phyloP scores from a whole-genome alignment of 805 yeast species.

The Candida vartiovaarae region DNA sequence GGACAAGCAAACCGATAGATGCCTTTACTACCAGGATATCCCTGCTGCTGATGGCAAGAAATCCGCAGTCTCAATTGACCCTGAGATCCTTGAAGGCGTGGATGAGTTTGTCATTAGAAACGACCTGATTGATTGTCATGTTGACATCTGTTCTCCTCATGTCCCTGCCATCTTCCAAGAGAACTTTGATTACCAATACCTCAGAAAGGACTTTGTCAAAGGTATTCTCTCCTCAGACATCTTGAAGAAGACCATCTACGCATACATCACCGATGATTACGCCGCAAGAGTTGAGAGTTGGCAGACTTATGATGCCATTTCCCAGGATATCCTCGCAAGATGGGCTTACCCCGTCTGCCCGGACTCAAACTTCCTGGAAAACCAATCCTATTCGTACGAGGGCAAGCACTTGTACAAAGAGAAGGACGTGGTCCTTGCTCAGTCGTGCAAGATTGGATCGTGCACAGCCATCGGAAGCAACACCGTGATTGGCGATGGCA shows the following conservation, averaged over 20 bases:
- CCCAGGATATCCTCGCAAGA: conserved; percentile 84
- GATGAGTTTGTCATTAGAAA: conserved; percentile 78
- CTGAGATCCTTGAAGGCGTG: conserved; percentile 70
- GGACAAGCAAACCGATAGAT: conserved; percentile 65
- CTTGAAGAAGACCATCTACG: conserved; percentile 83
- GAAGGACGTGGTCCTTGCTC: conserved; percentile 81
- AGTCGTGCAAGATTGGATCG: conserved; percentile 79
- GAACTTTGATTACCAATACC: conserved; percentile 86
- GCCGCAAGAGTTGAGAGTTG: conserved; percentile 95
- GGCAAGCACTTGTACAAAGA: conserved; percentile 87
- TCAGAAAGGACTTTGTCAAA: conserved; percentile 81
- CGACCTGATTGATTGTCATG: conserved; percentile 93
- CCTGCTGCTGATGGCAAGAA: conserved; percentile 42
- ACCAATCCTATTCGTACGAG: conserved; percentile 72
- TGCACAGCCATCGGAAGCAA: conserved; percentile 78
- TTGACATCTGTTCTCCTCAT: conserved; percentile 90
- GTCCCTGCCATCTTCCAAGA: conserved; percentile 96
- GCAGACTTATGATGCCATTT: conserved; percentile 86
- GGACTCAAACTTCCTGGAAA: conserved; percentile 68
- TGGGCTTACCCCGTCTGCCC: conserved; percentile 92
- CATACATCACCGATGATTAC: conserved; percentile 70
- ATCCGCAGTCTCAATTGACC: conserved; percentile 59
- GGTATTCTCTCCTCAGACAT: conserved; percentile 90
- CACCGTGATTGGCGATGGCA: conserved; percentile 69
- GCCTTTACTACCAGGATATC: conserved; percentile 78